These are phyloP conservation scores for Phytophthora capsici DNA, from an alignment of 352 stramenopile genomes.

Conservation along the genomic window DNA sequence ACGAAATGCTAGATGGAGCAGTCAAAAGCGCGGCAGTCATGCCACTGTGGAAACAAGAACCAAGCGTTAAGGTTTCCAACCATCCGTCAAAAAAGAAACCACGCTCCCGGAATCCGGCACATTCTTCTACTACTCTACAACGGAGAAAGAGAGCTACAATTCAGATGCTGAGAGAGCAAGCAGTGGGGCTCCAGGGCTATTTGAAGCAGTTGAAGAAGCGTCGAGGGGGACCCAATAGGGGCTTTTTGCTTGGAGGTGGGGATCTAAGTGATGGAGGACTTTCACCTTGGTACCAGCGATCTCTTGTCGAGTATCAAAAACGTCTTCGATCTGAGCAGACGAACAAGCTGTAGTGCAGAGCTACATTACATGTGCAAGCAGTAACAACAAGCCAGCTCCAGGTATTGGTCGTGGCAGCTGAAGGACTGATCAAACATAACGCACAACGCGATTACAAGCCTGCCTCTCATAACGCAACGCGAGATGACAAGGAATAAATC, in stretches of 20 bases:
- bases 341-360: no score
- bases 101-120: neutral
- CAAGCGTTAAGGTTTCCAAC: no score
- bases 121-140: constrained; percentile 19
- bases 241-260: no score
- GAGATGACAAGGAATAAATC: no score
- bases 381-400: no score
- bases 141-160: constrained; percentile 22
- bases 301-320: constrained; percentile 10
- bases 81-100: neutral
- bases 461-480: no score
- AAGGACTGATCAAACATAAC: no score
- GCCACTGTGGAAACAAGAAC: neutral
- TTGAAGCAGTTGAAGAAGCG: constrained; percentile 19
- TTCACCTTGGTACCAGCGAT: constrained; percentile 9
- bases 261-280: no score
- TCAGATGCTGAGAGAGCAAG: constrained; percentile 16
- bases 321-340: constrained; percentile 18
- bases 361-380: no score
- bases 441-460: no score
- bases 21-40: neutral
- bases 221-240: no score
- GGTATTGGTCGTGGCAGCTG: no score
- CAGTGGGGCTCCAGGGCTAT: constrained; percentile 11
- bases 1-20: constrained; percentile 1